Evolutionary conservation across 331 rosid genomes (phyloP).

Genomic region (Quercus phellos): DNA sequence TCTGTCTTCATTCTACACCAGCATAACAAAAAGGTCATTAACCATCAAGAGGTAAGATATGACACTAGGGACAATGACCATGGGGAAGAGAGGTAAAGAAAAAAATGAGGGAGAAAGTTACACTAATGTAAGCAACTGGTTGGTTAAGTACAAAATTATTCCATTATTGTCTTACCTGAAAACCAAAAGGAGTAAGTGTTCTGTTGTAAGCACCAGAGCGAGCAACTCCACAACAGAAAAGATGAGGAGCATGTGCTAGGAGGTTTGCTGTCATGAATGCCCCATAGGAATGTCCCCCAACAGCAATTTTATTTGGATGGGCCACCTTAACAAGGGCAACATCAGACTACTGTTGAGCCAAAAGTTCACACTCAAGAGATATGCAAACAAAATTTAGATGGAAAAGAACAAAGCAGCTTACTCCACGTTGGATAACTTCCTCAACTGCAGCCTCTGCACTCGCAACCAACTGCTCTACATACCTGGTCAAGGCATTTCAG

Average conservation of each 20-base stretch:
- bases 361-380: not conserved
- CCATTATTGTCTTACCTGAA: conserved; percentile 58
- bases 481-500: conserved; percentile 40
- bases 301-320: conserved; percentile 84
- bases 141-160: not conserved
- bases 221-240: conserved; percentile 95
- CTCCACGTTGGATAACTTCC: conserved; percentile 88
- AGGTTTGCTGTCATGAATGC: conserved; percentile 99
- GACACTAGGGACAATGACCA: not conserved
- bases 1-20: conserved; percentile 84
- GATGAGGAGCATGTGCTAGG: conserved; percentile 96
- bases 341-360: conserved; percentile 18
- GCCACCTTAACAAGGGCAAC: conserved; percentile 63
- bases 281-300: conserved; percentile 99
- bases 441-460: conserved; percentile 98
- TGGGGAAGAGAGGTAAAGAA: conserved; percentile 9
- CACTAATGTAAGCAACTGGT: not conserved
- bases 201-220: conserved; percentile 99
- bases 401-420: conserved; percentile 32
- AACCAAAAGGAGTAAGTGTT: conserved; percentile 97
- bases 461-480: conserved; percentile 88
- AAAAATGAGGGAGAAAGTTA: not conserved
- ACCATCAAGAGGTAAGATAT: conserved; percentile 10
- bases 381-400: not conserved
- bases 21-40: conserved; percentile 14